A percentile compares a stretch with the other conserved stretches of the same genome.
Conservation (phyloP, 257 asterid genomes). For the Lycium barbarum region DNA sequence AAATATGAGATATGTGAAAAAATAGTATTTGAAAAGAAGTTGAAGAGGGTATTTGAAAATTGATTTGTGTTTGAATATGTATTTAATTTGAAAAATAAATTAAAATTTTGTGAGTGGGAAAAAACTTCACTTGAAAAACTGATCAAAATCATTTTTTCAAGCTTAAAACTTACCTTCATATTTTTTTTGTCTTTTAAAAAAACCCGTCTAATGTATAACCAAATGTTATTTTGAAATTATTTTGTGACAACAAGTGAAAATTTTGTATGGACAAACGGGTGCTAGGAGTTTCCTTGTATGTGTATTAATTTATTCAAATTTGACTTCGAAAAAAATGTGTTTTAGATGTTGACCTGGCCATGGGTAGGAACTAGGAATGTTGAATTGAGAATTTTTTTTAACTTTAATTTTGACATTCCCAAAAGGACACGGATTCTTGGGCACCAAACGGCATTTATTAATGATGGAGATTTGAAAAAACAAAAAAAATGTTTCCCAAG, state of each 20-base stretch:
- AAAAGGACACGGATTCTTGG: background rate
- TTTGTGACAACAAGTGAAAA: no score
- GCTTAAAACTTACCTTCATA: background rate
- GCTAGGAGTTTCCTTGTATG: background rate
- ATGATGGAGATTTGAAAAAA: background rate
- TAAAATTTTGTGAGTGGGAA: background rate
- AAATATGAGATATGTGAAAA: no score
- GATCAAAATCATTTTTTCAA: background rate
- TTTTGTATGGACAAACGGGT: background rate
- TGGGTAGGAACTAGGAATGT: background rate
- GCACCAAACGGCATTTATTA: slow-evolving; percentile 7
- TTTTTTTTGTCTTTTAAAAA: background rate
- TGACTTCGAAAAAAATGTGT: slow-evolving; percentile 16
- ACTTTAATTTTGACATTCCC: background rate
- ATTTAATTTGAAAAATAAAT: background rate
- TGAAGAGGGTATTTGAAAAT: no score
- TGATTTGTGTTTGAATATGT: background rate
- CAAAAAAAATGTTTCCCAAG: background rate
- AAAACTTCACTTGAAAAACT: background rate
- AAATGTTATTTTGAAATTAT: background rate
- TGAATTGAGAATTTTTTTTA: background rate
- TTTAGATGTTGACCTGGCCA: slow-evolving; percentile 26
- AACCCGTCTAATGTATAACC: background rate
- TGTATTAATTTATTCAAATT: slow-evolving; percentile 2
- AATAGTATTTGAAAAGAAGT: no score